Percentiles rank a stretch among this genome's conserved stretches.
Conservation (phyloP, 495 filamentous ascomycete genomes). For the Talaromyces liani region DNA sequence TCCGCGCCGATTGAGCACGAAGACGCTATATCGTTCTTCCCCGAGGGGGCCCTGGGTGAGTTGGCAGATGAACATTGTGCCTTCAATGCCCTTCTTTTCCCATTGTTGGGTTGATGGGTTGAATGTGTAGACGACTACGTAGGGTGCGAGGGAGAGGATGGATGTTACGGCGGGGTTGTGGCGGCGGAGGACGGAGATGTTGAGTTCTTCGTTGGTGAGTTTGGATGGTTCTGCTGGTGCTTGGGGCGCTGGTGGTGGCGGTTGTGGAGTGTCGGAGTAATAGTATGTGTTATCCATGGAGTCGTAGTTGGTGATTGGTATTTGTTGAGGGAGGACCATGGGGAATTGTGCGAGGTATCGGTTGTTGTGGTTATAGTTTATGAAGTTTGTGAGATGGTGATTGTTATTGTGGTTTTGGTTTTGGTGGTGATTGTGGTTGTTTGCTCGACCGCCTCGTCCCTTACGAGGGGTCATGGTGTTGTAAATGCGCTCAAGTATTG, state of each 20-base stretch:
- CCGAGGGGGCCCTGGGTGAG: conserved; percentile 36
- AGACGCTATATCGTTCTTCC: conserved; percentile 48
- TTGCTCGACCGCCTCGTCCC: conserved; percentile 21
- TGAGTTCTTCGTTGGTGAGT: conserved; percentile 70
- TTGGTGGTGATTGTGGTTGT: conserved; percentile 21
- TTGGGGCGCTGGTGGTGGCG: conserved; percentile 13
- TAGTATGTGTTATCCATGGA: conserved; percentile 42
- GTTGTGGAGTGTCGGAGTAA: conserved; percentile 31
- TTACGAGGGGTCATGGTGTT: conserved; percentile 26
- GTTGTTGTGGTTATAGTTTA: background rate
- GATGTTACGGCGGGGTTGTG: conserved; percentile 59
- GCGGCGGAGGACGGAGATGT: conserved; percentile 68
- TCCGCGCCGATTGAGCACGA: conserved; percentile 54
- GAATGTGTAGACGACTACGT: conserved; percentile 74
- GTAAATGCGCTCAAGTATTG: background rate
- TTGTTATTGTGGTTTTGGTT: conserved; percentile 19
- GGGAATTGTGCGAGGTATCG: conserved; percentile 15
- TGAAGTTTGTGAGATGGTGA: conserved; percentile 17
- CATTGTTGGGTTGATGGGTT: conserved; percentile 51
- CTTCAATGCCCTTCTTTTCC: conserved; percentile 74
- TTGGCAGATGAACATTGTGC: conserved; percentile 74
- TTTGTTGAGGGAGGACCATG: conserved; percentile 16
- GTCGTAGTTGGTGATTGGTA: conserved; percentile 59
- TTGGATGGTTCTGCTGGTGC: conserved; percentile 21
- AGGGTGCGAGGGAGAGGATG: conserved; percentile 69